A percentile compares a stretch with the other conserved stretches of the same genome.
Conservation (phyloP, 192 early-diverging fungal genomes). For the Coemansia sp. region DNA sequence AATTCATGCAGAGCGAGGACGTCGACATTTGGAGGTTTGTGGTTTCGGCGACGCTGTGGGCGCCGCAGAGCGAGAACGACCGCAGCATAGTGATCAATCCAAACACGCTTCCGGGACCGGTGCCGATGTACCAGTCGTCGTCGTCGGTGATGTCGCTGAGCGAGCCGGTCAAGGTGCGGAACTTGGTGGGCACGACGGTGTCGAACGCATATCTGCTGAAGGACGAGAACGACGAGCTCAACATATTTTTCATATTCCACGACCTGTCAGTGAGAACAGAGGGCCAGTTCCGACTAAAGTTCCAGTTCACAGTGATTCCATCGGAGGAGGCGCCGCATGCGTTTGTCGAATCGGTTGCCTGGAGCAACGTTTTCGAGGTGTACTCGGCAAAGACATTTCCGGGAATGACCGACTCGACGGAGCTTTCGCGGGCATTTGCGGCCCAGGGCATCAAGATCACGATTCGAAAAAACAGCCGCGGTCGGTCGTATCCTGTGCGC, state of each 20-base stretch:
- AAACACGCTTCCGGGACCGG: constrained; percentile 40
- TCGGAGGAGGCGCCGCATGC: constrained; percentile 55
- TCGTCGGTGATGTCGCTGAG: constrained; percentile 47
- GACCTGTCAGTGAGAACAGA: constrained; percentile 75
- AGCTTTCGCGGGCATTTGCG: constrained; percentile 69
- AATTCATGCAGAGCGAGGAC: constrained; percentile 57
- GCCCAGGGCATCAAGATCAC: constrained; percentile 77
- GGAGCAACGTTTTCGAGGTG: constrained; percentile 60
- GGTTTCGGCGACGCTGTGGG: constrained; percentile 48
- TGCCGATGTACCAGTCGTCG: constrained; percentile 37
- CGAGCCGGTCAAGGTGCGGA: constrained; percentile 57
- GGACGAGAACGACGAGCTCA: constrained; percentile 62
- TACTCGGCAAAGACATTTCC: constrained; percentile 77
- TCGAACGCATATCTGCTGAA: constrained; percentile 66
- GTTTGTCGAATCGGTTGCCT: constrained; percentile 42
- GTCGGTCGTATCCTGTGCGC: constrained; percentile 32
- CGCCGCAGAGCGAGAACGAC: constrained; percentile 35
- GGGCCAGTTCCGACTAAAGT: constrained; percentile 66
- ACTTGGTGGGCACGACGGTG: constrained; percentile 67
- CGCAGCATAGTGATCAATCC: constrained; percentile 51
- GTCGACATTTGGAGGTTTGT: constrained; percentile 48
- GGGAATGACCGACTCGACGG: constrained; percentile 78
- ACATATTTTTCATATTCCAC: constrained; percentile 78
- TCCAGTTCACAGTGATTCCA: constrained; percentile 63
- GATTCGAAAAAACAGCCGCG: constrained; percentile 60